Evolutionary conservation across 2,329 filamentous ascomycete species (phyloP).

Genomic region (Trichocomaceae sp.): DNA sequence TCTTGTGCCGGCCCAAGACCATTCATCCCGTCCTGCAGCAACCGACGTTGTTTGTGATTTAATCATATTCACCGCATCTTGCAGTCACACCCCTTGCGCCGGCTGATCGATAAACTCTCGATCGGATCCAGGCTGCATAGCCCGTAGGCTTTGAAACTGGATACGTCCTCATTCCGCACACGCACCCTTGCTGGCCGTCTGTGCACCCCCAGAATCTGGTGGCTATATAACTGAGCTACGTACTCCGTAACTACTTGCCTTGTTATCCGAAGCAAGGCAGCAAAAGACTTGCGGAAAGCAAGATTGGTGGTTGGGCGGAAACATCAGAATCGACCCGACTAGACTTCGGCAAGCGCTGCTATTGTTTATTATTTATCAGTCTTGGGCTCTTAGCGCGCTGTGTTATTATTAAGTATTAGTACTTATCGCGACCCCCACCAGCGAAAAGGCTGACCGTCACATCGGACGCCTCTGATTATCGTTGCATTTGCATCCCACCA

Average conservation of each 20-base stretch:
- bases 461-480: conserved; percentile 7
- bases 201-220: not conserved
- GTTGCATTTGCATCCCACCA: conserved; percentile 7
- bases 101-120: conserved; percentile 6
- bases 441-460: conserved; percentile 10
- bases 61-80: conserved; percentile 4
- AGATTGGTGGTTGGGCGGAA: not conserved
- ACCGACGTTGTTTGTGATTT: no score
- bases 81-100: conserved; percentile 2
- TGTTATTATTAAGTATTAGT: not conserved
- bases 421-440: not conserved
- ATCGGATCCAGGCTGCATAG: no score
- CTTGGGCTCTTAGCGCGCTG: not conserved
- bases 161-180: not conserved
- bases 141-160: not conserved
- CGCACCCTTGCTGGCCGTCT: not conserved
- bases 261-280: no score
- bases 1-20: not conserved
- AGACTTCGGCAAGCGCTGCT: conserved; percentile 7
- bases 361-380: not conserved
- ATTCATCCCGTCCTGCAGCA: no score
- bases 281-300: no score
- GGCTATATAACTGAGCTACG: not conserved
- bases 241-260: no score
- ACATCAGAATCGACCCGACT: conserved; percentile 1